Evolutionary conservation across 805 yeast species (phyloP), one percentile per base, ranked within the genome.

Genomic region (Saccharomycopsis sp.): DNA sequence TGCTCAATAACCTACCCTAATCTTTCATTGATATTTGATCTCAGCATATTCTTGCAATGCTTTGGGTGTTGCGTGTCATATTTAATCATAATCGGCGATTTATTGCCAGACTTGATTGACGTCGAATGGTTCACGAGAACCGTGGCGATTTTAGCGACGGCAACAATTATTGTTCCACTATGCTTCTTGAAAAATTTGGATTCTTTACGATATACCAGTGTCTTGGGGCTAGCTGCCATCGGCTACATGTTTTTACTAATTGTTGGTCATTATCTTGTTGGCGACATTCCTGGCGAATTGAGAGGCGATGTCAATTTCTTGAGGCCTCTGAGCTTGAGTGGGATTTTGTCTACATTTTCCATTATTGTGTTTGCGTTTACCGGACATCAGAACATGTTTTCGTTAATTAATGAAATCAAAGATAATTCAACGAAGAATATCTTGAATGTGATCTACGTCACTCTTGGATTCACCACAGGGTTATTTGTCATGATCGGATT

Each of bases 291-390:
- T 22, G 62, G 59, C 4, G 58, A 61, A 38, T 52, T 72, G 60
- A 56, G 66, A 27, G 79, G 80, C 8, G 61, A 59, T 1, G 51
- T 76, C 5, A 62, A 66, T 24, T 59, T 68, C 57, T 54, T 66
- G 47, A 53, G 59, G n/a, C 68, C 75, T 1, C 67, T 72, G 32
- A 67, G 70, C 20, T 48, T 62, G 24, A 64, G 63, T 41, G 72
- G 74, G 1, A 58, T 75, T 5, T 63, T 81, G 47, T 71, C 82
- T 20, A 77, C 87, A 5, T 79, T 85, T 55, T 83, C 85, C 21
- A 80, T 85, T 45, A 73, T 84, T 29, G 80, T 85, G 11, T 81
- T 85, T 61, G 93, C 94, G 1, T 85, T 74, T 60, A 83, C 90
- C 1, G 87, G 93, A 41, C 83, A 83, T 48, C 90, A 85, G 64